Conservation (phyloP, 208 protist genomes). For the Leishmania major region DNA sequence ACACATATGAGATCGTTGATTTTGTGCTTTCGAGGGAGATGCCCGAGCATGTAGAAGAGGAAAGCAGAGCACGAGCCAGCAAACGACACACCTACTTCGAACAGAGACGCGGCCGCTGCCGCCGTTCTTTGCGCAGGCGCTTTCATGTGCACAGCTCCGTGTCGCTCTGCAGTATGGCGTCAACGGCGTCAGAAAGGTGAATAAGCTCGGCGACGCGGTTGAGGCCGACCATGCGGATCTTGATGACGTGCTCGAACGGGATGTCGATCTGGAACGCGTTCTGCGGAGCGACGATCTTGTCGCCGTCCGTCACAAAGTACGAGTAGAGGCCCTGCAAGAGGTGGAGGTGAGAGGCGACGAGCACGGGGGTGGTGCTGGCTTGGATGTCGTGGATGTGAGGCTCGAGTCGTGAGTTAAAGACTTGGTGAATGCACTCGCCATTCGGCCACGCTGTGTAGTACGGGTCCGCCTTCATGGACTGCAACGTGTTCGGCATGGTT, state of each 20-base stretch:
- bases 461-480: slow-evolving; percentile 77
- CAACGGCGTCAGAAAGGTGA: slow-evolving; percentile 56
- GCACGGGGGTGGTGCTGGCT: slow-evolving; percentile 70
- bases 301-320: slow-evolving; percentile 86
- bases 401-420: slow-evolving; percentile 87
- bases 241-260: slow-evolving; percentile 76
- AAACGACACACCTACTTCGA: too few relatives aligned
- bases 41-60: not conserved
- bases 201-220: slow-evolving; percentile 76
- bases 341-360: slow-evolving; percentile 82
- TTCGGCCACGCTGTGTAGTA: slow-evolving; percentile 91
- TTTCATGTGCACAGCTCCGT: not conserved
- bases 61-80: not conserved
- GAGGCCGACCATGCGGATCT: slow-evolving; percentile 67
- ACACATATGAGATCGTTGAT: not conserved
- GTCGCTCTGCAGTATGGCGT: slow-evolving; percentile 37
- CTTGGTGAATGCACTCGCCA: slow-evolving; percentile 88
- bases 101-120: not conserved
- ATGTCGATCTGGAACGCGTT: slow-evolving; percentile 82
- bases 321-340: slow-evolving; percentile 87
- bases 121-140: not conserved
- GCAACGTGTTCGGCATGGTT: slow-evolving; percentile 82
- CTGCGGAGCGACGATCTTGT: slow-evolving; percentile 70
- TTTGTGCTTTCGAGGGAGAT: not conserved
- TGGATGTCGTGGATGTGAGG: slow-evolving; percentile 92